Evolutionary conservation across 1,284 basidiomycete species (phyloP), one percentile per base, ranked within the genome.

Genomic region (Puccinia hordei): DNA sequence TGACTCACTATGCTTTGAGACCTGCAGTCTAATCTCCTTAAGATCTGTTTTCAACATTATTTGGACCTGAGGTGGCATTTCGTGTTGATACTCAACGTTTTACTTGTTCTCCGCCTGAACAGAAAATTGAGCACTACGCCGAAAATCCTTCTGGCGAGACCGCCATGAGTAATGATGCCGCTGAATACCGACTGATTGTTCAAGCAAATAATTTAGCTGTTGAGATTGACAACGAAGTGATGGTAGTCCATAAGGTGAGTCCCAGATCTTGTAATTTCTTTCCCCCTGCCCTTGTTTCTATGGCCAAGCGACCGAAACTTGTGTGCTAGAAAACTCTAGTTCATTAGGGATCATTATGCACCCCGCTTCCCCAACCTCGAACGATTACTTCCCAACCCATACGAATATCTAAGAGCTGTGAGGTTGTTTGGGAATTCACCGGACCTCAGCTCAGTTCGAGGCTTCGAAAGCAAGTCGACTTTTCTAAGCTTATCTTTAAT

Each of bases 161-260:
- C 5, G 73, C 49, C 38, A 73, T 69, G 59, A 53, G 59, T n/a
- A 77, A 77, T 30, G 75, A 77, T 38, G 46, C 73, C 30, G 73
- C 46, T 3, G 97, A 99, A 86, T 99, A 99, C 87, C 91, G 92
- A 81, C 89, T 99, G 81, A 98, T 99, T 83, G 97, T 99, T 2
- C 91, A 93, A 83, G 94, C 96, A 17, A 99, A 99, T 88, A 99
- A 99, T 87, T 88, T 98, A 81, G 95, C 95, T 0, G 97, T 99
- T 24, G 97, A 99, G 83, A 91, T 99, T 0, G 97, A 99, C 86
- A 99, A 99, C 84, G 97, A 99, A 86, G 93, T 98, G 81, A 88
- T 99, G 81, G 89, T 99, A 35, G 95, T 98, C 0, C 94, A 99
- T 88, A 99, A 99, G 89, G 93, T 84, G 82, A 86, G 84, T 44